Base-by-base conservation (phyloP, 306 rosid genomes). In the Gastrolobium bilobum region DNA sequence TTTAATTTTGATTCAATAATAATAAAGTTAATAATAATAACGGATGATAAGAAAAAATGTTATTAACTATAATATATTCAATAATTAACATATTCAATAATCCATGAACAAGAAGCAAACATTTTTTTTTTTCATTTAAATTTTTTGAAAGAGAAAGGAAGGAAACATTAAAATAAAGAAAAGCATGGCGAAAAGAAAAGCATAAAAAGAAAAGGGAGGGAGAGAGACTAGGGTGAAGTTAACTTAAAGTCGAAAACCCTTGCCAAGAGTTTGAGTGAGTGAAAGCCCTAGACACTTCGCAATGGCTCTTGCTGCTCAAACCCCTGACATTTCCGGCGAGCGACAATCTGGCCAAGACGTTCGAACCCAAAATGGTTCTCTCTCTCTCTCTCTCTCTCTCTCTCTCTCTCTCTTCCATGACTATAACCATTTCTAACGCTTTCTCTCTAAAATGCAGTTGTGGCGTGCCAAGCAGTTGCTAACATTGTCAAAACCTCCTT, bases 281-380 rank as follows among this genome's bases (percentile, higher is more conserved):
- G 64, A 34, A 81, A 81, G 68, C 80, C 80, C 39, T 69, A 65
- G 73, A 64, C 68, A 43, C 52, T 60, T 29, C 46, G 8, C 42
- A 42, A 94, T 94, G 97, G 83, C 97, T 52, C 5, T 91, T 5
- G 70, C 70, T 14, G 65, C 87, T 0, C 95, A 91, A 86, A 83
- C 95, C 60, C 92, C 71, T 64, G 99, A 93, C 81, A 90, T 96
- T 78, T 51, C 92, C 87, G 99, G 98, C 48, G 98, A 96, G 8
- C 90, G 99, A 4, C 99, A 96, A 66, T 86, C 86, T 37, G 98
- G 99, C 14, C 97, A 93, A 63, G 98, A 96, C 85, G 97, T 96
- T 71, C 98, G 97, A 73, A 96, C 99, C 0, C 99, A 96, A 83
- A 96, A 96, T 46, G 98, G 98, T 94, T 56, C 47, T 62, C 6